A percentile compares a stretch with the other conserved stretches of the same genome.
Evolutionary conservation across 805 yeast species (phyloP).

Genomic region (Suhomyces xylopsoci): DNA sequence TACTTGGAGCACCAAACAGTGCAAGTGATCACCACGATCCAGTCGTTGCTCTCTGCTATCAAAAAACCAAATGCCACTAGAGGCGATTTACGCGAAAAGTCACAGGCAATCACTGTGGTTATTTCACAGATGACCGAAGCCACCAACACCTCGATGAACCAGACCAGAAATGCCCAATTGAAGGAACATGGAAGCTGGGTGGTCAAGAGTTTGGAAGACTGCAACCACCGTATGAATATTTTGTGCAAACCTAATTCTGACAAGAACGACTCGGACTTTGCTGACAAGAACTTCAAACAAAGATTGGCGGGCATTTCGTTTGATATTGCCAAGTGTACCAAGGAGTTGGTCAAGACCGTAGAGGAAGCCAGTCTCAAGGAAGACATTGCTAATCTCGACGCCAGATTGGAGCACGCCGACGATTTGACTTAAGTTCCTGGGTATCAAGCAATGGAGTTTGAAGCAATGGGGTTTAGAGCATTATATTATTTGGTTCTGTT

Average conservation of each 20-base stretch:
- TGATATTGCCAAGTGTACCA: slow-evolving; percentile 94
- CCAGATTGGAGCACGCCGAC: slow-evolving; percentile 40
- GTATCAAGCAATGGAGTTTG: too few relatives aligned
- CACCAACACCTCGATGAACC: slow-evolving; percentile 82
- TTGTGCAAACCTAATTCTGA: slow-evolving; percentile 51
- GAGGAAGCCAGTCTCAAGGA: slow-evolving; percentile 90
- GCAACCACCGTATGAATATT: slow-evolving; percentile 76
- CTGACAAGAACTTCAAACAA: slow-evolving; percentile 87
- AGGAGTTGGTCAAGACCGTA: slow-evolving; percentile 91
- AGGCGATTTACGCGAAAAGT: slow-evolving; percentile 68
- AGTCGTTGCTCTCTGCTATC: slow-evolving; percentile 71
- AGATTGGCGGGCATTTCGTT: slow-evolving; percentile 94
- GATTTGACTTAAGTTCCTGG: slow-evolving; percentile 5
- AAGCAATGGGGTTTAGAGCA: background rate
- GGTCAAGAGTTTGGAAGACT: slow-evolving; percentile 79
- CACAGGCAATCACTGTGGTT: slow-evolving; percentile 72
- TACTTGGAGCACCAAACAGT: slow-evolving; percentile 93
- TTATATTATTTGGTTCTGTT: background rate
- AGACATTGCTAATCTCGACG: slow-evolving; percentile 78
- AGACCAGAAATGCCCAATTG: slow-evolving; percentile 77
- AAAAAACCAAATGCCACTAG: slow-evolving; percentile 74
- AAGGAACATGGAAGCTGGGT: slow-evolving; percentile 93
- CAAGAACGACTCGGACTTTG: slow-evolving; percentile 56
- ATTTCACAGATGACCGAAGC: slow-evolving; percentile 88
- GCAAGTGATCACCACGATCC: slow-evolving; percentile 86